Base-by-base conservation (phyloP, 805 yeast genomes). In the Cyberlindnera euphorbiae region DNA sequence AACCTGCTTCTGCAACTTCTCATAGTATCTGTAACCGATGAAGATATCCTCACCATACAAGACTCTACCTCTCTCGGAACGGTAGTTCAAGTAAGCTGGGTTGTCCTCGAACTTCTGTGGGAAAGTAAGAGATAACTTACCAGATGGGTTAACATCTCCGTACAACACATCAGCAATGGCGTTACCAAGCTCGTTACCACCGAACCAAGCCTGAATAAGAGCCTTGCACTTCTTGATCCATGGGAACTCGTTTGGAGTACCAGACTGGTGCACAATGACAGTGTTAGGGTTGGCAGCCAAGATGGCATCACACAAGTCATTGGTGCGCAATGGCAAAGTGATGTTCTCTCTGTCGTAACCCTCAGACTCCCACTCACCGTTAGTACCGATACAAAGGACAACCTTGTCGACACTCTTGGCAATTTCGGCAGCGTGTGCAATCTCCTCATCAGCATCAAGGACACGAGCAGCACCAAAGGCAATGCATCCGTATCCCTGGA, bases 11-110 rank as follows among this genome's bases (percentile, higher is more conserved):
- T 69, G 64, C 25, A 61, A 52, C 55, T 71, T 71, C 49, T 79
- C 83, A 55, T 74, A 79, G 60, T 59, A 75, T 41, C 76, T 62
- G 62, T 79, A 77, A 15, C 84, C 85, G 35, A 78, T 73, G 53
- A 65, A 78, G 30, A 79, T 71, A 50, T 77, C 82, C 54, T 79
- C 86, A 40, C 84, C 82, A 47, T 79, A 79, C 37, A 71, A 49
- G 22, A 69, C 74, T 35, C 69, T 58, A 29, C 82, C 82, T 49
- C 66, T 65, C 49, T 69, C 70, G 8, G 77, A 61, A 21, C 61
- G 59, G 60, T 61, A 75, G 57, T 68, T 74, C 49, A 74, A 56
- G 55, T 53, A 77, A 0, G 81, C 67, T 10, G 83, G 82, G 44
- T 71, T 75, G 55, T 77, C 80, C 46, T 71, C 66, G 31, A 64